phyloP scores from a whole-genome alignment of 2,329 filamentous ascomycete genomes.

The Pseudohalonectria lignicola region DNA sequence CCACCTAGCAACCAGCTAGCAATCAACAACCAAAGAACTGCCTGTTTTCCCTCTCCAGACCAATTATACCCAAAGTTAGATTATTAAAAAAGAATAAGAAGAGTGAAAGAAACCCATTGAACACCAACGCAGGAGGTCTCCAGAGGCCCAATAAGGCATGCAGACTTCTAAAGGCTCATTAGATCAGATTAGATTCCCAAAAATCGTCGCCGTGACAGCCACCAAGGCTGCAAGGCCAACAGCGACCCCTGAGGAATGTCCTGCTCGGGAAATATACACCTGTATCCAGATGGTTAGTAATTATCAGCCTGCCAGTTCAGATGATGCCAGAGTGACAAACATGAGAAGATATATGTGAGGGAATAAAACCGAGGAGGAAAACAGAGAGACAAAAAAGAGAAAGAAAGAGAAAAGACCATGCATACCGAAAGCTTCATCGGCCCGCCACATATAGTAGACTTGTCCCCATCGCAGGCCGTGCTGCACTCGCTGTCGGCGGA shows the following conservation, averaged over 20 bases:
- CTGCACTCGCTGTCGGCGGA: constrained; percentile 36
- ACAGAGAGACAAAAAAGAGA: not conserved
- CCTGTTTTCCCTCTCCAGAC: no score
- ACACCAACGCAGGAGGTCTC: no score
- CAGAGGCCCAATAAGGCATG: no score
- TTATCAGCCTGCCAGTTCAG: not conserved
- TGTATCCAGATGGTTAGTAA: not conserved
- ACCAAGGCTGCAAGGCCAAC: not conserved
- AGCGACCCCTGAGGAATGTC: not conserved
- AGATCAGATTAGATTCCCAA: no score
- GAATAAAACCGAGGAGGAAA: no score
- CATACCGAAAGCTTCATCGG: constrained; percentile 32
- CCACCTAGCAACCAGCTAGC: no score
- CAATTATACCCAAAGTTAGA: no score
- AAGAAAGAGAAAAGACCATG: not conserved
- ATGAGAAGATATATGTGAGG: not conserved
- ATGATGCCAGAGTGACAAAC: not conserved
- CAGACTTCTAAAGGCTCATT: no score
- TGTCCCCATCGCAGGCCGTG: constrained; percentile 41
- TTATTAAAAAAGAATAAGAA: no score
- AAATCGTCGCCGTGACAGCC: no score
- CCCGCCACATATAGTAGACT: constrained; percentile 41
- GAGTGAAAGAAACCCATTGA: no score
- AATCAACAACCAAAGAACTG: no score
- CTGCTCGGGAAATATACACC: not conserved